Evolutionary conservation across 1,139 yeast genomes (phyloP).

Genomic region (Geotrichum candidum): DNA sequence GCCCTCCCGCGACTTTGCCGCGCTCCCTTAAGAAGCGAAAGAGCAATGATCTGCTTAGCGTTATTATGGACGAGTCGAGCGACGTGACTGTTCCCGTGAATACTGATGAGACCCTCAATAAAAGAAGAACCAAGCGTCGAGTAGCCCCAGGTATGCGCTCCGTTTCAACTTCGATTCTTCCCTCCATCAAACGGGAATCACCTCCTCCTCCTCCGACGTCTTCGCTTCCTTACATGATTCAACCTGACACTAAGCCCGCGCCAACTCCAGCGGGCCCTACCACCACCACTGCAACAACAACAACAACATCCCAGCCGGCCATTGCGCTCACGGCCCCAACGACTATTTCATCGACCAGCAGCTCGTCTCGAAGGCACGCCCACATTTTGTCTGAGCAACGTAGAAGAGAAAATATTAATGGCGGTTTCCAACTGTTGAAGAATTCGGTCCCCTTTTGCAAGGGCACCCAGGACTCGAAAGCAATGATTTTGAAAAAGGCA

Average conservation of each 20-base stretch:
- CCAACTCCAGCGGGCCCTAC: not conserved
- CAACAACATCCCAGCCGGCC: conserved; percentile 8
- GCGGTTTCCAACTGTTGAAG: conserved; percentile 40
- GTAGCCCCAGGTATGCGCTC: conserved; percentile 6
- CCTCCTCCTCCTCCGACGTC: conserved; percentile 10
- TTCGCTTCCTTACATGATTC: conserved; percentile 1
- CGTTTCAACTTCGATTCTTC: not conserved
- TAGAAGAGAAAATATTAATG: conserved; percentile 42
- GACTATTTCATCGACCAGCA: conserved; percentile 25
- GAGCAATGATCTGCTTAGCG: conserved; percentile 12
- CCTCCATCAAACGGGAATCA: conserved; percentile 10
- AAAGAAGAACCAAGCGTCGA: conserved; percentile 6
- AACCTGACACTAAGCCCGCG: not conserved
- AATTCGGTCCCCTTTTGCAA: conserved; percentile 39
- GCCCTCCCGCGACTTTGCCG: conserved; percentile 3
- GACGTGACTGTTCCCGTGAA: conserved; percentile 6
- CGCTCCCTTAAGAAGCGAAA: conserved; percentile 12
- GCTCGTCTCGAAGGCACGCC: conserved; percentile 32
- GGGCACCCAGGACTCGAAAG: conserved; percentile 43
- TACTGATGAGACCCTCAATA: not conserved
- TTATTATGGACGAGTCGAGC: conserved; percentile 7
- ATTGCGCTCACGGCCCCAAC: conserved; percentile 24
- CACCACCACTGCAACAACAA: not conserved
- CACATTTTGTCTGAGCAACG: conserved; percentile 44
- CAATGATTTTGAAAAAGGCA: conserved; percentile 67